Base-by-base conservation (phyloP, 2,329 filamentous ascomycete genomes). In the Mycosphaerella arachidis region DNA sequence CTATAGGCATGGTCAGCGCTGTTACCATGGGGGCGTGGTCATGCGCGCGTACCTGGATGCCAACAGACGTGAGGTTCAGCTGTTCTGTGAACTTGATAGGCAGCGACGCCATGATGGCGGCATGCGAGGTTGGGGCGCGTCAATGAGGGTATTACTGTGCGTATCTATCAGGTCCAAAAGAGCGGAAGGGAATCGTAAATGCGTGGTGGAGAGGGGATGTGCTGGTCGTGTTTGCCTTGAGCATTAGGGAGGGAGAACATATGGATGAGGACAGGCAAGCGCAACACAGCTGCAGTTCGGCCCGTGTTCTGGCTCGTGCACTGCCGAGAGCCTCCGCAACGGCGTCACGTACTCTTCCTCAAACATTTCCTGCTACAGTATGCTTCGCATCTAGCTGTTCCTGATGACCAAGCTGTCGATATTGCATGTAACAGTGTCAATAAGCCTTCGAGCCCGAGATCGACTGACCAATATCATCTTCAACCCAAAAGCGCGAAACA, bases 31-130 rank as follows among this genome's bases (percentile, higher is more conserved):
- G n/a, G 8, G 8, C 12, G 18, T 43, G 40, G n/a, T 37, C 10
- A 5, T 13, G 35, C 40, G 40, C 40, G 40, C 78, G 66, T 75
- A 81, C 78, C 71, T 75, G 75, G 57, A 81, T 78, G 67, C 80
- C 79, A 61, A 77, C 73, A 63, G 76, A 74, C 59, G 75, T 78
- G 58, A 81, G 76, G 75, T 92, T 90, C 77, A 93, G 84, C 73
- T 93, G 85, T 86, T 96, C 92, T 76, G 89, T 89, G 79, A 96
- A 95, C 82, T 91, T 92, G 81, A 96, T 96, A 73, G 90, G 91
- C 74, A 95, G 82, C 78, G 87, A 84, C 76, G 86, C 84, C 86
- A 81, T 81, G 74, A 71, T 79, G 61, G 56, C 43, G 57, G 53
- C 59, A 33, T 62, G n/a, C 62, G 57, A 60, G 27, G 59, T 62